Conservation (phyloP, 1,284 basidiomycete species). For the Cryptococcus sp. region DNA sequence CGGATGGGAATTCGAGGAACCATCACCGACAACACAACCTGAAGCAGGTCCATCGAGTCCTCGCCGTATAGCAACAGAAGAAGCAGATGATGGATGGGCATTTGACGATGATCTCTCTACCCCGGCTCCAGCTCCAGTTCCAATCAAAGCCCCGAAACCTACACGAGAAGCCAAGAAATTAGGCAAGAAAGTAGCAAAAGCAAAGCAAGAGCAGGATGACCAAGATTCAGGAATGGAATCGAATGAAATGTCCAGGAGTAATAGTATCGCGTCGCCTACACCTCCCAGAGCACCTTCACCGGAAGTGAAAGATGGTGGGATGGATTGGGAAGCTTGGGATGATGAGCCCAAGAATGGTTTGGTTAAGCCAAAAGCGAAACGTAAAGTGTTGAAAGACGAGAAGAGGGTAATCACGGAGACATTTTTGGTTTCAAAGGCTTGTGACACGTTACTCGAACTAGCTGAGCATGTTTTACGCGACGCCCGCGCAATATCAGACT, state of each 20-base stretch:
- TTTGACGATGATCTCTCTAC: constrained; percentile 8
- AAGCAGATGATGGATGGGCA: constrained; percentile 13
- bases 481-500: constrained; percentile 4
- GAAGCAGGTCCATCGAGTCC: constrained; percentile 3
- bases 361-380: constrained; percentile 6
- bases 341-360: constrained; percentile 7
- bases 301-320: neutral
- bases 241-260: neutral
- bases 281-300: neutral
- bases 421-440: constrained; percentile 40
- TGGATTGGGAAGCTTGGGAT: constrained; percentile 12
- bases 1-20: constrained; percentile 48
- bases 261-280: neutral
- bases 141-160: constrained; percentile 17
- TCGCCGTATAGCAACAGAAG: neutral
- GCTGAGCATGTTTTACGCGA: constrained; percentile 51
- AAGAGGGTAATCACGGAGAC: constrained; percentile 27
- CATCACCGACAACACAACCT: constrained; percentile 1
- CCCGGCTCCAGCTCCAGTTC: constrained; percentile 7
- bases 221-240: constrained; percentile 13
- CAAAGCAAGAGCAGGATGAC: constrained; percentile 14
- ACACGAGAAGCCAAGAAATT: constrained; percentile 32
- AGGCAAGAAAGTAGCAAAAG: constrained; percentile 32
- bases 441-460: constrained; percentile 56
- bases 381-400: constrained; percentile 22